Base-by-base conservation (phyloP, 1,284 basidiomycete genomes). In the Tilletiaria anomala region DNA sequence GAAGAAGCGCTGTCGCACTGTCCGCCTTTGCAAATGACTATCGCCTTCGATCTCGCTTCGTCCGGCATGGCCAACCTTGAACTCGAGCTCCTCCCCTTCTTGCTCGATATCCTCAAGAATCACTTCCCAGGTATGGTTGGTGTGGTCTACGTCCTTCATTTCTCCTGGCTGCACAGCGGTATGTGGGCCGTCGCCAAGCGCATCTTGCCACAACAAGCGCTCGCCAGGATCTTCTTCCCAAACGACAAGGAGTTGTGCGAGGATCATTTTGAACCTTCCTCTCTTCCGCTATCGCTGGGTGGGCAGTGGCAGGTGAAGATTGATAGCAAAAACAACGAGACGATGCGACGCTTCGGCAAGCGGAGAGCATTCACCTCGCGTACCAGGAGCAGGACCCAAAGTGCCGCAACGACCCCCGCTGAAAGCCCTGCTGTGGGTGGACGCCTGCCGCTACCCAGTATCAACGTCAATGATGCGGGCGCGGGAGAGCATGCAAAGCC, bases 81-180 rank as follows among this genome's bases (percentile, higher is more conserved):
- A 36, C 43, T 65, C 16, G 63, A 65, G 42, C 48, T 65, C 15
- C 24, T 65, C 4, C 63, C 63, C 2, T 65, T 64, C 45, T 39
- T 64, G 5, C 36, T 61, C 16, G 63, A 65, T 40, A 35, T 64
- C 37, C 48, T 65, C 40, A 64, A 64, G 43, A 62, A 61, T 29
- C 61, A 65, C 35, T 58, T 56, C 19, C 63, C 63, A 0, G 59
- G 61, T 15, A 53, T 59, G 42, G 53, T 61, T 2, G 61, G 57
- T 42, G 42, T 64, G 76, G 80, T 80, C 20, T 82, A 82, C 58
- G 70, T 86, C 38, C 70, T 85, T 26, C 84, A 87, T 67, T 83
- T 80, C 59, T 79, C 80, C 6, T 88, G 83, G 83, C 69, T 78
- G 14, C 80, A 86, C 65, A 74, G 77, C 1, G 78, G 81, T 14